Evolutionary conservation across 176 grass and related monocot species (phyloP).

Genomic region (Bonia amplexicaulis): DNA sequence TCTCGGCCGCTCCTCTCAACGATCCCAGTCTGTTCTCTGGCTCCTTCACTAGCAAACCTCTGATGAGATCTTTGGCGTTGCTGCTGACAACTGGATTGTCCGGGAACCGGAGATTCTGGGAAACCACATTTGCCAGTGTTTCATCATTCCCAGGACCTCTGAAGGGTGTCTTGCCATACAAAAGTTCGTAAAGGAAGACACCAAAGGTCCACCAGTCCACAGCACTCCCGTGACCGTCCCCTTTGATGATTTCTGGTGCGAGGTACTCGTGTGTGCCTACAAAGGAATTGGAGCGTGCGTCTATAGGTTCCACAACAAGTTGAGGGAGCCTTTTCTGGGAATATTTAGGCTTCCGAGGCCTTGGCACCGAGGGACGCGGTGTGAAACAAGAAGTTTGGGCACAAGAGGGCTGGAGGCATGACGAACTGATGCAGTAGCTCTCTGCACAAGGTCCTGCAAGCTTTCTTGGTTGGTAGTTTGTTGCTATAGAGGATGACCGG

Average conservation of each 20-base stretch:
- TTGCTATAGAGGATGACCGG: conserved; percentile 43
- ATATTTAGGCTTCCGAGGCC: conserved; percentile 47
- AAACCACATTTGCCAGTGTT: conserved; percentile 65
- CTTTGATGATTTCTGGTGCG: conserved; percentile 75
- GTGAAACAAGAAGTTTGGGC: conserved; percentile 66
- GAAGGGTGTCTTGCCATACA: conserved; percentile 73
- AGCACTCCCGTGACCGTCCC: conserved; percentile 77
- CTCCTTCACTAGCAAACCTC: conserved; percentile 62
- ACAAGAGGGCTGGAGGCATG: conserved; percentile 68
- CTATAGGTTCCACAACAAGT: conserved; percentile 61
- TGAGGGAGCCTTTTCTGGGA: conserved; percentile 51
- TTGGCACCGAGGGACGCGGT: conserved; percentile 45
- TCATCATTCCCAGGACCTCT: conserved; percentile 69
- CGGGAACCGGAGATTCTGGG: conserved; percentile 57
- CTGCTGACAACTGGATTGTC: conserved; percentile 54
- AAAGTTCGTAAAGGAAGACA: conserved; percentile 64
- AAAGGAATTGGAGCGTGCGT: conserved; percentile 72
- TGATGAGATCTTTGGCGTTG: conserved; percentile 57
- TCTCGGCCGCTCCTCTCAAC: conserved; percentile 63
- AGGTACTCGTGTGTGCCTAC: conserved; percentile 74
- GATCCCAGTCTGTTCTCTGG: conserved; percentile 65
- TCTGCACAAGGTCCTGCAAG: conserved; percentile 60
- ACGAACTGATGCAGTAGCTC: conserved; percentile 58
- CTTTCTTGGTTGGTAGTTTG: conserved; percentile 45
- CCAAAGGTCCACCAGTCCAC: conserved; percentile 80